phyloP scores from a whole-genome alignment of 164 flowering plant genomes.

The Echeveria elegans region DNA sequence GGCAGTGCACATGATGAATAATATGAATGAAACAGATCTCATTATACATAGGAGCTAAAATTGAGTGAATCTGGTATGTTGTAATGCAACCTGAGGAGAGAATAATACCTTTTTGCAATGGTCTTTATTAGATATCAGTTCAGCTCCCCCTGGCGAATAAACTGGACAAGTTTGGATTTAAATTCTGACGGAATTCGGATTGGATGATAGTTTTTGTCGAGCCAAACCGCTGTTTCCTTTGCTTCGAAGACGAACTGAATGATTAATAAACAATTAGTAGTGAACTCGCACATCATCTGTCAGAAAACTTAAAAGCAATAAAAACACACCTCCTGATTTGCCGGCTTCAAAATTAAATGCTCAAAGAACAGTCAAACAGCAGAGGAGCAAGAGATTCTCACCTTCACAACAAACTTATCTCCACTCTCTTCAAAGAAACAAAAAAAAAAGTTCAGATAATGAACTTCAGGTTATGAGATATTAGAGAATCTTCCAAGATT shows the following conservation, averaged over 20 bases:
- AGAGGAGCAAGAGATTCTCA: constrained; percentile 64
- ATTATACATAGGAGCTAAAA: no score
- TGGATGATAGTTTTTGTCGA: constrained; percentile 49
- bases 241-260: constrained; percentile 72
- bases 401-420: constrained; percentile 76
- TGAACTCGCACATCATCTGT: not conserved
- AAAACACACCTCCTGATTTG: constrained; percentile 60
- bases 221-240: constrained; percentile 68
- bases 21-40: no score
- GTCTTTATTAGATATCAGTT: no score
- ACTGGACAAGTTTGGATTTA: constrained; percentile 49
- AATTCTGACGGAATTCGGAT: constrained; percentile 64
- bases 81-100: no score
- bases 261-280: not conserved
- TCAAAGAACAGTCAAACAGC: constrained; percentile 74
- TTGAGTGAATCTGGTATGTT: no score
- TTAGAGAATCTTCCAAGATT: no score
- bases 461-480: no score
- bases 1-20: no score
- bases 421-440: constrained; percentile 45
- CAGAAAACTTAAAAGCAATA: not conserved
- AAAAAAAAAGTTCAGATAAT: constrained; percentile 2
- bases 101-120: no score
- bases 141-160: constrained; percentile 29
- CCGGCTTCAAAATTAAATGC: constrained; percentile 68